Conservation (phyloP, 202 grass and related monocot species). For the Saccharum hybrid region DNA sequence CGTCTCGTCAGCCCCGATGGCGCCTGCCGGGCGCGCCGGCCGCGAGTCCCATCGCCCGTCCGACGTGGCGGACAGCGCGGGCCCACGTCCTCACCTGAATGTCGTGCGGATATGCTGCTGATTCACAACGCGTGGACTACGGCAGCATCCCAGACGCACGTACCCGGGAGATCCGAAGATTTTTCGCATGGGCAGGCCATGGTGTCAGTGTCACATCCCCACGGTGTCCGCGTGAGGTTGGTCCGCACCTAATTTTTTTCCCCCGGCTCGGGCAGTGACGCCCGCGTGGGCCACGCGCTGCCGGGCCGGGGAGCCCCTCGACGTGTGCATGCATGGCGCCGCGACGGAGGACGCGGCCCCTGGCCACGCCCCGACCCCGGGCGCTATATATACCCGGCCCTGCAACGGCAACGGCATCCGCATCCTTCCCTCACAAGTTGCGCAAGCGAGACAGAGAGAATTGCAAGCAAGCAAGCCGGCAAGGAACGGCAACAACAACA, state of each 20-base stretch:
- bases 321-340: conserved; percentile 47
- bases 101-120: too few relatives aligned
- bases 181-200: too few relatives aligned
- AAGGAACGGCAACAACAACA: conserved; percentile 6
- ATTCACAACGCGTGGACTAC: too few relatives aligned
- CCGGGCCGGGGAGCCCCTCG: not conserved
- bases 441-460: not conserved
- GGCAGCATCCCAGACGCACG: too few relatives aligned
- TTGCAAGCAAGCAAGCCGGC: conserved; percentile 21
- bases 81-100: conserved; percentile 60
- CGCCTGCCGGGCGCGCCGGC: conserved; percentile 48
- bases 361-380: not conserved
- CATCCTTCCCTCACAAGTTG: conserved; percentile 25
- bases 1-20: conserved; percentile 44
- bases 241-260: too few relatives aligned
- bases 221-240: too few relatives aligned
- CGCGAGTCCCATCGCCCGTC: conserved; percentile 49
- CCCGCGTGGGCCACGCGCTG: conserved; percentile 61
- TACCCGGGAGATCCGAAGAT: too few relatives aligned
- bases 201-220: too few relatives aligned
- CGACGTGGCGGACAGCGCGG: conserved; percentile 56
- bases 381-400: conserved; percentile 55
- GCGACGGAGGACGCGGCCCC: not conserved
- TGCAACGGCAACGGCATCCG: conserved; percentile 3
- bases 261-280: conserved; percentile 35